Percentiles rank a stretch among this genome's conserved stretches.
Evolutionary conservation across 2,329 filamentous ascomycete genomes (phyloP).

Genomic region (Blastomyces parvus): DNA sequence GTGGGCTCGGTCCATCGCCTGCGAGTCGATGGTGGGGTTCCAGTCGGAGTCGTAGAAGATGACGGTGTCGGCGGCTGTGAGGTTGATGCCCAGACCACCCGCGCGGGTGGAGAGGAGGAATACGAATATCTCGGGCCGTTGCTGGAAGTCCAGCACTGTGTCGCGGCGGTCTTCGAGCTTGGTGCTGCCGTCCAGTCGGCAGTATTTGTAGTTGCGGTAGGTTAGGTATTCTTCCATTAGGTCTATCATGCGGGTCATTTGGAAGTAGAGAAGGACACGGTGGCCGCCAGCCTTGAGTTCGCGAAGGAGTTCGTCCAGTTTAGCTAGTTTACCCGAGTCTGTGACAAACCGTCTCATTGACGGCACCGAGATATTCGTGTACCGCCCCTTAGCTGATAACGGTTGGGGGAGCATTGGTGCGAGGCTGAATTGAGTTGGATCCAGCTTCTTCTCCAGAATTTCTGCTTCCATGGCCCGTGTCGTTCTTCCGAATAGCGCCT

Average conservation of each 20-base stretch:
- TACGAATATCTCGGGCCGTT: conserved; percentile 86
- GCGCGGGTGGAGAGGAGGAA: conserved; percentile 94
- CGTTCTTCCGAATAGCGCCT: conserved; percentile 58
- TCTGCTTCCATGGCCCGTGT: conserved; percentile 57
- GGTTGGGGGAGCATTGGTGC: conserved; percentile 71
- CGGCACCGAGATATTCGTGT: conserved; percentile 83
- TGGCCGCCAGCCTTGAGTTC: conserved; percentile 87
- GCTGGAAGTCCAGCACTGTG: conserved; percentile 94
- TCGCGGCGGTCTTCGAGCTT: conserved; percentile 95
- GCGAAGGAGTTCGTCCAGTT: conserved; percentile 76
- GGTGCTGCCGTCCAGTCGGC: conserved; percentile 88
- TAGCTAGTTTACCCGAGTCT: conserved; percentile 90
- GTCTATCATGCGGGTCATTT: conserved; percentile 99
- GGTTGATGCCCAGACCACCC: conserved; percentile 94
- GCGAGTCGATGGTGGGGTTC: conserved; percentile 97
- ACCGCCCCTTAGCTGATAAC: conserved; percentile 69
- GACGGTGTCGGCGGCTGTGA: conserved; percentile 92
- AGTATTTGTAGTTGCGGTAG: conserved; percentile 98
- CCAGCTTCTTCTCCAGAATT: conserved; percentile 63
- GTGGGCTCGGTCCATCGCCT: conserved; percentile 98
- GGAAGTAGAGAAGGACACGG: conserved; percentile 95
- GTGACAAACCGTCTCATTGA: conserved; percentile 98
- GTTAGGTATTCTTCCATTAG: conserved; percentile 98
- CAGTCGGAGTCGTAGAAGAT: conserved; percentile 99
- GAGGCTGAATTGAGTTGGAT: conserved; percentile 43